Percentiles rank a stretch among this genome's conserved stretches.
Evolutionary conservation across 108 stramenopile genomes (phyloP).

Genomic region (Skeletonema marinoi): DNA sequence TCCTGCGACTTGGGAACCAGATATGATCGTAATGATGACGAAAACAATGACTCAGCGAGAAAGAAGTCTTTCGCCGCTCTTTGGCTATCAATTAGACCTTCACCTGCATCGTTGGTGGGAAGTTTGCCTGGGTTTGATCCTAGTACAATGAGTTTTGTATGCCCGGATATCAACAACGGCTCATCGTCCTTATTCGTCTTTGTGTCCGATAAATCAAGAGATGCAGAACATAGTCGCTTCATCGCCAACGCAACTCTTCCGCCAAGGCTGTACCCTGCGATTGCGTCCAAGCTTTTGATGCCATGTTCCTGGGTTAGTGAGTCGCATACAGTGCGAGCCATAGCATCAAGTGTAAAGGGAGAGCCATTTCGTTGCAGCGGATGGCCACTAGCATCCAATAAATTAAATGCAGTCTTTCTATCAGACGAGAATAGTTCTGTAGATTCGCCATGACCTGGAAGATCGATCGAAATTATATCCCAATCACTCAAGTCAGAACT

Average conservation of each 20-base stretch:
- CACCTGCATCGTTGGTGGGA: not conserved
- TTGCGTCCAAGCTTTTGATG: constrained; percentile 58
- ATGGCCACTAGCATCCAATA: constrained; percentile 36
- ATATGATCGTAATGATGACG: constrained; percentile 36
- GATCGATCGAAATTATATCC: constrained; percentile 70
- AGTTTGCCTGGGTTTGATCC: constrained; percentile 46
- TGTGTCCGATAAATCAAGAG: not conserved
- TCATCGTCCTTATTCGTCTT: not conserved
- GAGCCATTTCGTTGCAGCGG: constrained; percentile 10
- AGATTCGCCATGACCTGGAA: constrained; percentile 77
- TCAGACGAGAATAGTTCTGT: constrained; percentile 34
- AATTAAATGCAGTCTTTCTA: constrained; percentile 29
- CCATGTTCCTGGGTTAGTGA: constrained; percentile 58
- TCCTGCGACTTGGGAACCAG: constrained; percentile 18
- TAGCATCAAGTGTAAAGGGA: constrained; percentile 48
- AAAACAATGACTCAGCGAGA: constrained; percentile 24
- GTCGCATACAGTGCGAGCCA: constrained; percentile 56
- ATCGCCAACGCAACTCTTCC: constrained; percentile 87
- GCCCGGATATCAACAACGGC: constrained; percentile 29
- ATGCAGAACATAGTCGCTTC: constrained; percentile 41
- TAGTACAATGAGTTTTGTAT: constrained; percentile 45
- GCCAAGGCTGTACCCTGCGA: constrained; percentile 84
- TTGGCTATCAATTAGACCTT: constrained; percentile 5
- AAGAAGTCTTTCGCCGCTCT: constrained; percentile 46
- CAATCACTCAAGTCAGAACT: constrained; percentile 51